These are phyloP conservation scores for Lachnellula hyalina DNA, from an alignment of 2,329 filamentous ascomycete species.

Conservation along the genomic window DNA sequence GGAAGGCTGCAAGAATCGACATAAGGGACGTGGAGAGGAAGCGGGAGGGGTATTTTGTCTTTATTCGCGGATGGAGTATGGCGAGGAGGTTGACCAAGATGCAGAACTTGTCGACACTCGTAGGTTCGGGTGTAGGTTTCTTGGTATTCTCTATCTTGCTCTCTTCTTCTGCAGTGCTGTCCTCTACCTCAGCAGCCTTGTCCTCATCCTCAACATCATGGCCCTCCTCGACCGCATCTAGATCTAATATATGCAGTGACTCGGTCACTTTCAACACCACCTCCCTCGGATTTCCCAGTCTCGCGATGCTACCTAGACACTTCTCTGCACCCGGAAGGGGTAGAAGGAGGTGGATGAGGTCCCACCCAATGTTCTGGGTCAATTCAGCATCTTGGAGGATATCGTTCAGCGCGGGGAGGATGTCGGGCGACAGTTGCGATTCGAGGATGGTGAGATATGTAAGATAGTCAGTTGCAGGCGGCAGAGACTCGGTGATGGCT, in stretches of 20 bases:
- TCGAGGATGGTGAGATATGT: conserved; percentile 77
- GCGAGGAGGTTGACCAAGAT: conserved; percentile 65
- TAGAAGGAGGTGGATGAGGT: conserved; percentile 70
- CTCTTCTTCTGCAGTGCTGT: conserved; percentile 22
- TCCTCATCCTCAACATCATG: conserved; percentile 23
- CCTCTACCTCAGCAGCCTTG: conserved; percentile 12
- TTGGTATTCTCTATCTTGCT: conserved; percentile 16
- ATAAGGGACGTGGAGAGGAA: conserved; percentile 75
- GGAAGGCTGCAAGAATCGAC: conserved; percentile 63
- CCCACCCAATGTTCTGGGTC: conserved; percentile 77
- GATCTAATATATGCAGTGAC: conserved; percentile 55
- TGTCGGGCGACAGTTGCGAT: conserved; percentile 61
- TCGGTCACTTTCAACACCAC: conserved; percentile 78
- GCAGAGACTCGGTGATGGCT: conserved; percentile 32
- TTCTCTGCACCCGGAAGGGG: conserved; percentile 61
- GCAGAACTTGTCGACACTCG: conserved; percentile 51
- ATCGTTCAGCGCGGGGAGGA: conserved; percentile 62
- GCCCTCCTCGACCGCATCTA: conserved; percentile 31
- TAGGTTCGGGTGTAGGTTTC: conserved; percentile 16
- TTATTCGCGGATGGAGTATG: conserved; percentile 67
- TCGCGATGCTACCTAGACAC: conserved; percentile 69
- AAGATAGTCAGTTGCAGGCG: conserved; percentile 57
- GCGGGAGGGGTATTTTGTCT: conserved; percentile 71
- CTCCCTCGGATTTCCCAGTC: conserved; percentile 74
- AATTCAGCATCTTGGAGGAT: conserved; percentile 63